Conservation (phyloP, 2,329 filamentous ascomycete genomes). For the Ascochyta clinopodiicola region DNA sequence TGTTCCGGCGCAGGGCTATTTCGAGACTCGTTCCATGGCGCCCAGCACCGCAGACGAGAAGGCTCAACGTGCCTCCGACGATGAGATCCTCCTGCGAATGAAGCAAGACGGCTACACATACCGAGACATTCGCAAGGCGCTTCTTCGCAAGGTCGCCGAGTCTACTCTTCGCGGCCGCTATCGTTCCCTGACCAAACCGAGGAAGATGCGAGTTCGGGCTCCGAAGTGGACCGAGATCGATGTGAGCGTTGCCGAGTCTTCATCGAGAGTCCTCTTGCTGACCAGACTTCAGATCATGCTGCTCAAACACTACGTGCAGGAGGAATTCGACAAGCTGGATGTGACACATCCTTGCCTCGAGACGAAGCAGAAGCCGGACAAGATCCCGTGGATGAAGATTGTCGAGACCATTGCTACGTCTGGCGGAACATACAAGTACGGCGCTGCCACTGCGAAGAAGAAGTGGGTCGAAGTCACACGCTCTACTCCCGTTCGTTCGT, state of each 20-base stretch:
- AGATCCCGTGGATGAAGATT: constrained; percentile 66
- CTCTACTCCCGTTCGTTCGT: constrained; percentile 1
- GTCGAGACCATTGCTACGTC: constrained; percentile 59
- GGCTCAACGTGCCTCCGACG: constrained; percentile 27
- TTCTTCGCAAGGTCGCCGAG: constrained; percentile 68
- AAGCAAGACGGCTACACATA: constrained; percentile 68
- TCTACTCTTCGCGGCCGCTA: constrained; percentile 75
- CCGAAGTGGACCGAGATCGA: constrained; percentile 69
- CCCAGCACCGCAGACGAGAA: constrained; percentile 1
- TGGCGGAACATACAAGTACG: constrained; percentile 65
- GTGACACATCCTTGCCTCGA: constrained; percentile 11
- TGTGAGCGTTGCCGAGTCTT: constrained; percentile 58
- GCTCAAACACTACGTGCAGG: constrained; percentile 30
- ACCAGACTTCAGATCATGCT: constrained; percentile 31
- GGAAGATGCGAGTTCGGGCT: constrained; percentile 67
- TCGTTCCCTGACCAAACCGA: constrained; percentile 69
- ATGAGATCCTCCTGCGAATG: constrained; percentile 57
- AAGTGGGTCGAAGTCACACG: constrained; percentile 60
- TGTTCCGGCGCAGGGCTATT: constrained; percentile 8
- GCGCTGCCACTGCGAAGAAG: constrained; percentile 67
- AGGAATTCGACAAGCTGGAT: constrained; percentile 31
- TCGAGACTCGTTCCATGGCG: constrained; percentile 8
- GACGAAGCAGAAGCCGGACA: constrained; percentile 37
- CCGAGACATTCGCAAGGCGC: constrained; percentile 64
- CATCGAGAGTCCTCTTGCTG: constrained; percentile 5